Evolutionary conservation across 2,329 filamentous ascomycete species (phyloP).

Genomic region (Aspergillus bombycis): DNA sequence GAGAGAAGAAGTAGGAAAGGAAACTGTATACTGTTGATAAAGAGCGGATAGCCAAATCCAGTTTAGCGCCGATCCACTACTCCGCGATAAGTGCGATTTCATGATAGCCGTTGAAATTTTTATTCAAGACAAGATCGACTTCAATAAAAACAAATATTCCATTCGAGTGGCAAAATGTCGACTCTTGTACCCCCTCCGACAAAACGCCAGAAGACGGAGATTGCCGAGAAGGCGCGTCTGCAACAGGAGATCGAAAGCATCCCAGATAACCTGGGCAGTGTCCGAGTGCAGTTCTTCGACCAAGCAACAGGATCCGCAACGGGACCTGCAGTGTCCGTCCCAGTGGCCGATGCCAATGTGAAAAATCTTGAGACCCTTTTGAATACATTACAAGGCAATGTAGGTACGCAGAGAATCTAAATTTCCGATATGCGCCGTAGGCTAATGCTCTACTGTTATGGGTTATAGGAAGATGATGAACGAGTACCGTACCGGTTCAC

Average conservation of each 20-base stretch:
- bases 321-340: constrained; percentile 73
- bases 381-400: constrained; percentile 80
- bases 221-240: constrained; percentile 68
- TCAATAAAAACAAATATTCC: constrained; percentile 3
- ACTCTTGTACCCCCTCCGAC: constrained; percentile 81
- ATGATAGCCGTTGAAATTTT: constrained; percentile 20
- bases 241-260: constrained; percentile 75
- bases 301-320: constrained; percentile 70
- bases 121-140: constrained; percentile 8
- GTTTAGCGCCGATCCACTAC: constrained; percentile 21
- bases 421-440: neutral
- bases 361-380: constrained; percentile 87
- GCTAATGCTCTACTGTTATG: neutral
- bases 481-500: constrained; percentile 69
- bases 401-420: constrained; percentile 43
- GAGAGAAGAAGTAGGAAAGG: neutral
- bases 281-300: constrained; percentile 87
- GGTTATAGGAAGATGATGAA: constrained; percentile 57
- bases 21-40: neutral
- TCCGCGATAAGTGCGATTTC: constrained; percentile 24
- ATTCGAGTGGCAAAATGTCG: constrained; percentile 61
- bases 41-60: constrained; percentile 18
- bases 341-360: constrained; percentile 80
- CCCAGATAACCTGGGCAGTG: constrained; percentile 70
- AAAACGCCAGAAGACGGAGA: constrained; percentile 81